Base-by-base conservation (phyloP, 179 eudicot species). In the Nepenthes alata region DNA sequence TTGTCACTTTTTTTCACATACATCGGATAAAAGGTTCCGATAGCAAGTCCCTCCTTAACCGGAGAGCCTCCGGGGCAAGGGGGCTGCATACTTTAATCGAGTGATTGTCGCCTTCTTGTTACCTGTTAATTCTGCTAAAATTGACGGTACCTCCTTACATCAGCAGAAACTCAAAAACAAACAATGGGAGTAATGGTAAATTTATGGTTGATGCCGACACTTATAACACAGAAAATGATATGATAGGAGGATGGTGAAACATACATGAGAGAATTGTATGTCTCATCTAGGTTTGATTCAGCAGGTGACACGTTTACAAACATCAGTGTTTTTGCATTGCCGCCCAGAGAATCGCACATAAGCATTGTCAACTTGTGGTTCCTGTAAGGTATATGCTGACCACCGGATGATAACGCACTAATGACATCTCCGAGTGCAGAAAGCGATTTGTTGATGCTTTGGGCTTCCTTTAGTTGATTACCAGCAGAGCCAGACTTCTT, bases 351-450 rank as follows among this genome's bases (percentile, higher is more conserved):
- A 79, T 94, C 99, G 55, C 97, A 91, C 99, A 94, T 94, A 60
- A 94, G 74, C 99, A 94, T 94, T 4, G 99, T 94, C 47, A 94
- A 72, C 58, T 91, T 94, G 80, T 94, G 99, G 69, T 94, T 94
- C 52, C 99, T 76, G 39, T 94, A 94, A 0, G 99, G 99, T 53
- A 91, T 87, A 77, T 94, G 99, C 57, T 85, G 97, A 59, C 79
- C 85, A 4, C 84, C 86, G 0, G 95, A 79, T 47, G 99, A 82
- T 14, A 94, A 65, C 49, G 99, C 95, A 75, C 99, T 83, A 7
- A 94, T 94, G 39, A 94, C 99, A 80, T 94, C 99, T 8, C 99
- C 99, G 58, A 94, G 88, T 25, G 99, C 97, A 9, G 99, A 94
- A 59, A 94, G 89, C 35, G 99, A 94, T 59, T 91, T 94, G 59